Conservation (phyloP, 257 asterid genomes). For the Rhazya stricta region DNA sequence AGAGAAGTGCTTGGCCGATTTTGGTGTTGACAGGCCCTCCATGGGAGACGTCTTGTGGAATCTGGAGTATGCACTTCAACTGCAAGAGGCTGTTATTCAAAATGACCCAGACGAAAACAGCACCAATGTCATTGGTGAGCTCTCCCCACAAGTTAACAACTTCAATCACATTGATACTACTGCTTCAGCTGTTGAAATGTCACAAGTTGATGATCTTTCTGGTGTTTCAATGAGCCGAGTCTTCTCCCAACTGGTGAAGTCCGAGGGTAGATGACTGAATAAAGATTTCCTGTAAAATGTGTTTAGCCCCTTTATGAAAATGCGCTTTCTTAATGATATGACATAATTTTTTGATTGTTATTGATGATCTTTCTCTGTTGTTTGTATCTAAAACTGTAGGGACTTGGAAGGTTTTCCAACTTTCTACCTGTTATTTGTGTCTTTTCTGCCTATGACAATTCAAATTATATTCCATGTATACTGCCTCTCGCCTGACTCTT, state of each 20-base stretch:
- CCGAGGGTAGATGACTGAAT: conserved; percentile 60
- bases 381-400: neutral
- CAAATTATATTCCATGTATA: neutral
- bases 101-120: conserved; percentile 71
- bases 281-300: neutral
- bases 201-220: conserved; percentile 48
- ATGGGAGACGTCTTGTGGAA: conserved; percentile 88
- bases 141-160: conserved; percentile 46
- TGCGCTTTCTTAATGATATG: neutral
- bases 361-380: neutral
- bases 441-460: neutral
- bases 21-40: conserved; percentile 68
- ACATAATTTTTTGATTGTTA: neutral
- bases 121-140: conserved; percentile 50
- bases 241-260: conserved; percentile 65
- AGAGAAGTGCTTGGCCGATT: conserved; percentile 76
- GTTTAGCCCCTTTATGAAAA: neutral
- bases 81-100: conserved; percentile 54
- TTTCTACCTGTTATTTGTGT: neutral
- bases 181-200: conserved; percentile 33
- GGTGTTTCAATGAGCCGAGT: conserved; percentile 66
- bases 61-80: conserved; percentile 73
- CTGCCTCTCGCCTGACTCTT: neutral
- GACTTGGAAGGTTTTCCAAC: neutral
- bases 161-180: conserved; percentile 31